Percentiles rank a stretch among this genome's conserved stretches.
These are phyloP conservation scores for Biscogniauxia marginata DNA, from an alignment of 2,329 filamentous ascomycete genomes.

Conservation along the genomic window DNA sequence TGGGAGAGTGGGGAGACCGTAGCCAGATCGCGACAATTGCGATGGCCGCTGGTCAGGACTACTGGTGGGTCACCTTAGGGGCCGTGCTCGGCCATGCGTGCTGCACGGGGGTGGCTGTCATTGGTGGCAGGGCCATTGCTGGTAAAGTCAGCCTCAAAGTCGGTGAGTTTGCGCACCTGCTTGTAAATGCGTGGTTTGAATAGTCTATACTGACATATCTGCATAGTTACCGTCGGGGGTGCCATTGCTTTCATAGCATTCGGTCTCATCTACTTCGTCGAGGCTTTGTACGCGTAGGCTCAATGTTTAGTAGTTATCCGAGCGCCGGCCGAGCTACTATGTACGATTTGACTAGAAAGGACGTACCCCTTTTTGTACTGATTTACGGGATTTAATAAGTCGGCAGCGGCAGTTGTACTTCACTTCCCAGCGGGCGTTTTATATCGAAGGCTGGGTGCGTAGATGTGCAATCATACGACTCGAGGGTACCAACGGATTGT, in stretches of 20 bases:
- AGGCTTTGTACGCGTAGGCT: conserved; percentile 62
- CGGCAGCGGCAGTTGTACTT: conserved; percentile 2
- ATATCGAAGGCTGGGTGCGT: neutral
- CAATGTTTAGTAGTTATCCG: neutral
- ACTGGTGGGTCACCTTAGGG: conserved; percentile 96
- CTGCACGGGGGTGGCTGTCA: conserved; percentile 87
- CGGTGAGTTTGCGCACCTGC: conserved; percentile 61
- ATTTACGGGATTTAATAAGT: conserved; percentile 13
- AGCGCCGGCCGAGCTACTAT: neutral
- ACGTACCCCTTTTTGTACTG: conserved; percentile 6
- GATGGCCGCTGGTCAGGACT: conserved; percentile 97
- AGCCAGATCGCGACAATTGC: conserved; percentile 98
- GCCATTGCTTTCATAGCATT: conserved; percentile 89
- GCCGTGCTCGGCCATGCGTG: conserved; percentile 82
- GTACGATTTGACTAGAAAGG: neutral
- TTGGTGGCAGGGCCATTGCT: conserved; percentile 89
- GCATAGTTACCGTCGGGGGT: conserved; percentile 85
- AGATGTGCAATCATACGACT: conserved; percentile 3
- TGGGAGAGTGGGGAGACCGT: conserved; percentile 96
- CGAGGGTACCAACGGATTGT: neutral
- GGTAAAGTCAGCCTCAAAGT: conserved; percentile 93
- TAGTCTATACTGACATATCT: conserved; percentile 11
- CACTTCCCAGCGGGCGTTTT: conserved; percentile 2
- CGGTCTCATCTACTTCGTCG: conserved; percentile 85
- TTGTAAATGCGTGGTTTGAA: neutral